Conservation (phyloP, 257 asterid species). For the Nicotiana benthamiana region DNA sequence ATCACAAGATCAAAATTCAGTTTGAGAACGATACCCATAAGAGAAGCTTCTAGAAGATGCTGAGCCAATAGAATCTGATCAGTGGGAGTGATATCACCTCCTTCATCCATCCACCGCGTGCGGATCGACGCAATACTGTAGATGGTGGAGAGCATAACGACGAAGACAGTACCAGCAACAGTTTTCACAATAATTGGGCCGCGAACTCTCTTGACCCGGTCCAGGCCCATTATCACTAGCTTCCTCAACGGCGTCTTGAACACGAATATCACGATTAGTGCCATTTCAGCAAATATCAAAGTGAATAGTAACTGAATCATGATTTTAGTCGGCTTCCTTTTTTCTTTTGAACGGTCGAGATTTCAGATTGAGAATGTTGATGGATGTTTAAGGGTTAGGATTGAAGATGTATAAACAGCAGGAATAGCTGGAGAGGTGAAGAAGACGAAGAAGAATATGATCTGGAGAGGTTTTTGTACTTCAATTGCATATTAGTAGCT, state of each 20-base stretch:
- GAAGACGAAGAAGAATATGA: not conserved
- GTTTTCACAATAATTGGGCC: conserved; percentile 69
- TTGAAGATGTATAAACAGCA: no score
- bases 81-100: conserved; percentile 63
- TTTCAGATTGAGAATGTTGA: not conserved
- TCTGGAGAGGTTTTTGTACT: not conserved
- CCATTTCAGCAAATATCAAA: conserved; percentile 60
- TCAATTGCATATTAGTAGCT: not conserved
- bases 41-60: conserved; percentile 79
- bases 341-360: not conserved
- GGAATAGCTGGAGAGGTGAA: no score
- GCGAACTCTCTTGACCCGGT: conserved; percentile 76
- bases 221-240: conserved; percentile 67
- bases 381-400: no score
- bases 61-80: conserved; percentile 74
- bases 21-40: conserved; percentile 50
- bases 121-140: conserved; percentile 55
- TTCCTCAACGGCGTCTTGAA: conserved; percentile 86
- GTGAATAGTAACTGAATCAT: conserved; percentile 63
- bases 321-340: not conserved
- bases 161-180: conserved; percentile 46
- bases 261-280: conserved; percentile 62
- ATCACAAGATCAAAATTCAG: not conserved
- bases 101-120: conserved; percentile 51
- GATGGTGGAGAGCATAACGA: conserved; percentile 52